These are phyloP conservation scores for Mangifera indica DNA, from an alignment of 345 rosid species.

Conservation along the genomic window DNA sequence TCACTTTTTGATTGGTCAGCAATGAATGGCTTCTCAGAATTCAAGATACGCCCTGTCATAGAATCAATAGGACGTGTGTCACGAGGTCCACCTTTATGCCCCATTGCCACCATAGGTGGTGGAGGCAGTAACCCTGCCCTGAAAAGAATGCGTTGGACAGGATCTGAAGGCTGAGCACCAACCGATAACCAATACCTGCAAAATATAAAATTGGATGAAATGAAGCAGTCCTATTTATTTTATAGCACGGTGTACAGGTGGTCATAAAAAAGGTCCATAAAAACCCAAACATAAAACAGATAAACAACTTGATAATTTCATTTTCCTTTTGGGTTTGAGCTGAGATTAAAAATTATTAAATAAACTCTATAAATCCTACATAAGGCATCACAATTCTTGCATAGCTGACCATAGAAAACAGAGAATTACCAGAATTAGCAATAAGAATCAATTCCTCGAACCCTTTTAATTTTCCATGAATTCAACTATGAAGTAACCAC, in stretches of 20 bases:
- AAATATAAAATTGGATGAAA: not conserved
- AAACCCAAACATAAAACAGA: not conserved
- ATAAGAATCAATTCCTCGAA: not conserved
- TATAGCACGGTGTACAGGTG: not conserved
- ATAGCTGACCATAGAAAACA: not conserved
- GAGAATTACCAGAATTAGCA: not conserved
- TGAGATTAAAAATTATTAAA: not conserved
- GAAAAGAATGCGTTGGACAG: slow-evolving; percentile 33
- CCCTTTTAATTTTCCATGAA: not conserved
- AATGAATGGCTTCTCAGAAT: slow-evolving; percentile 33
- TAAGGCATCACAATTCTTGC: not conserved
- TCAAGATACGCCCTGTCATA: slow-evolving; percentile 61
- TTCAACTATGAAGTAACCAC: not conserved
- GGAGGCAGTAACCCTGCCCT: slow-evolving; percentile 92
- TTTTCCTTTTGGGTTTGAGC: not conserved
- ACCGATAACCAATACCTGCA: slow-evolving; percentile 93
- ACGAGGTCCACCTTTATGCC: slow-evolving; percentile 64
- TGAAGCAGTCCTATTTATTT: not conserved
- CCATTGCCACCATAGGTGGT: slow-evolving; percentile 85
- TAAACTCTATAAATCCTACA: not conserved
- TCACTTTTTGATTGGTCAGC: slow-evolving; percentile 20
- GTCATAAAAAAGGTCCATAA: not conserved
- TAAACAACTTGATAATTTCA: not conserved
- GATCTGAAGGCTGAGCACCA: slow-evolving; percentile 71
- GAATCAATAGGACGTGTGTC: slow-evolving; percentile 78